Evolutionary conservation across 2,329 filamentous ascomycete genomes (phyloP), one percentile per base, ranked within the genome.

Genomic region (Botrytis porri): DNA sequence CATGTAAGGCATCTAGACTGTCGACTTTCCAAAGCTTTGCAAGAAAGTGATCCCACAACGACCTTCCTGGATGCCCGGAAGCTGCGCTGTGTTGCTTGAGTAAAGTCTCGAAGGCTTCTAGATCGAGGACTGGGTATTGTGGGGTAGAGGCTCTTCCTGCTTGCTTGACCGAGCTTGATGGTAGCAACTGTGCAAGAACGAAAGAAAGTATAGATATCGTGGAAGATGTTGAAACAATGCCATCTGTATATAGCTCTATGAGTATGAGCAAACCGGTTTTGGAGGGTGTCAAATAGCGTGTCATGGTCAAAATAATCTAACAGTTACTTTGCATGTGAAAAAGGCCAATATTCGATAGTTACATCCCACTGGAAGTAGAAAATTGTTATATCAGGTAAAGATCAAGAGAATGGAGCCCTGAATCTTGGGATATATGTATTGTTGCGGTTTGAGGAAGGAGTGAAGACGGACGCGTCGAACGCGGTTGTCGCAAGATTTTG

Each of bases 11-110:
- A 82, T 98, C 89, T 18, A 97, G 87, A 32, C 92, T 95, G 79
- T 95, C 90, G 76, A 98, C 89, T 25, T 87, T 86, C 95, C 96
- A 98, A 37, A 98, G 84, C 75, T 90, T 91, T 72, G 89, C 88
- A 20, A 98, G 86, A 73, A 98, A 93, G 3, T 92, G 84, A 80
- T 98, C 94, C 89, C 95, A 96, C n/a, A 98, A 83, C n/a, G 88
- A 91, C 65, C 92, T 88, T 4, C 94, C 94, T 0, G 94, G 92
- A 73, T 93, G 83, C 54, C 86, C 86, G 77, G 85, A 84, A 39
- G 86, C 81, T 41, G 88, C 85, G 9, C 86, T 83, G 76, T 87
- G 85, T 41, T 84, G 83, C 32, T 81, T 80, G 25, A 91, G 85
- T n/a, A 89, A 82, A 71, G 83, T 84, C 80, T 91, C 88, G 75